Base-by-base conservation (phyloP, 768 basidiomycete genomes). In the Tulasnella sp. region DNA sequence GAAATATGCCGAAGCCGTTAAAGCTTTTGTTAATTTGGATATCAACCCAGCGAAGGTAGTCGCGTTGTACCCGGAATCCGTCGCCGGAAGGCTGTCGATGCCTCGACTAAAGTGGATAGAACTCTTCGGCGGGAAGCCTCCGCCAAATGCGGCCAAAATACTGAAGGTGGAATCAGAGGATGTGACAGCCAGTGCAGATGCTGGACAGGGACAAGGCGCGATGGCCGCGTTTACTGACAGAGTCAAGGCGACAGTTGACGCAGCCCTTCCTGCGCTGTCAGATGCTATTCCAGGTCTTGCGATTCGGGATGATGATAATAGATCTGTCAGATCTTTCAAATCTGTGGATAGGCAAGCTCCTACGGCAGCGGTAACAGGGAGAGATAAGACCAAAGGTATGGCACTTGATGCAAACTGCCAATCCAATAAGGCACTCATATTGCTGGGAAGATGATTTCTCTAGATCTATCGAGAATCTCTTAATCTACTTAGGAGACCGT, bases 41-140 rank as follows among this genome's bases (percentile, higher is more conserved):
- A 75, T 92, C 64, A 93, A 93, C 66, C 96, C 96, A 0, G 90
- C 93, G 0, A 91, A 92, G 66, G 89, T 99, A 2, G 78, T 98
- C 21, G 85, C 92, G 1, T 73, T 98, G 4, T 99, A 90, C 69
- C 87, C 90, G 0, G 81, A 86, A 34, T 75, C 76, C 11, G 79
- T 98, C 2, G 79, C 91, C 1, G 94, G 94, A 4, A 77, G 87
- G 30, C 71, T 97, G 7, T 75, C 82, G 4, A 79, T 85, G 0
- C 79, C 83, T 10, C 77, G 72, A 45, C 83, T 84, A 1, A 72
- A 75, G 5, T 92, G 91, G 87, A 84, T 94, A 66, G 74, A 77
- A 3, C 71, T 93, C 2, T 96, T 88, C 67, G 93, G 91, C 3
- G 94, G 93, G 61, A 66, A 56, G 53, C 83, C 80, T 19, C 63